Evolutionary conservation across 176 grass and related monocot genomes (phyloP), one percentile per base, ranked within the genome.

Genomic region (Themeda triandra): DNA sequence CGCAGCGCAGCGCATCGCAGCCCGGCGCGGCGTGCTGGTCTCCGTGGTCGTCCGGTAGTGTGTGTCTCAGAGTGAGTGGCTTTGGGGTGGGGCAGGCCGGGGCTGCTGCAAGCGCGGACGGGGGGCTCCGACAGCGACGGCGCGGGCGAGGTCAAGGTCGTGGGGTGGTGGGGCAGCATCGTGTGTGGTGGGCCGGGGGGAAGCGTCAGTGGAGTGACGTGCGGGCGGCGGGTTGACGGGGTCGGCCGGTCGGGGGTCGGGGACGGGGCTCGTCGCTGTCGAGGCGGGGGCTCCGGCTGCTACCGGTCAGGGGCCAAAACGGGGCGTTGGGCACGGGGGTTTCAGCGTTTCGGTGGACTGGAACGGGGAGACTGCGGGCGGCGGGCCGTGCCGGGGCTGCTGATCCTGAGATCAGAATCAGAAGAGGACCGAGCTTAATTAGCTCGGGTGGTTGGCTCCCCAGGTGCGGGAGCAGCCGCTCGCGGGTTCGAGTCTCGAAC

Each of bases 91-190:
- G 24, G 15, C 9, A 23, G 28, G 42, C 13, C 14, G 42, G 44
- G 48, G 73, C 24, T 68, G 72, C 42, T 65, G 58, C 72, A 15
- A 29, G 41, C 29, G 15, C 17, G 2, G 79, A 89, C 21, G 79
- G 18, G 17, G 40, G 39, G 39, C 7, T 6, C n/a, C n/a, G 79
- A 81, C 19, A n/a, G 89, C 80, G 89, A 87, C 37, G 84, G 88
- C 68, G 36, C 8, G 71, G n/a, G 86, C 28, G 82, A 37, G 82
- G 84, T 83, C 84, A 86, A 87, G 80, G 73, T 70, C 66, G 36
- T 80, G 33, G 56, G 62, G 36, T 40, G 81, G 73, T 30, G 83
- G 73, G 60, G 21, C 66, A 63, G 8, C 58, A 42, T 42, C 40
- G 27, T 19, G 80, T 10, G 23, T 54, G 31, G 71, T 42, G 32